Evolutionary conservation across 2,329 filamentous ascomycete genomes (phyloP), one percentile per base, ranked within the genome.

Genomic region (Nemania sp.): DNA sequence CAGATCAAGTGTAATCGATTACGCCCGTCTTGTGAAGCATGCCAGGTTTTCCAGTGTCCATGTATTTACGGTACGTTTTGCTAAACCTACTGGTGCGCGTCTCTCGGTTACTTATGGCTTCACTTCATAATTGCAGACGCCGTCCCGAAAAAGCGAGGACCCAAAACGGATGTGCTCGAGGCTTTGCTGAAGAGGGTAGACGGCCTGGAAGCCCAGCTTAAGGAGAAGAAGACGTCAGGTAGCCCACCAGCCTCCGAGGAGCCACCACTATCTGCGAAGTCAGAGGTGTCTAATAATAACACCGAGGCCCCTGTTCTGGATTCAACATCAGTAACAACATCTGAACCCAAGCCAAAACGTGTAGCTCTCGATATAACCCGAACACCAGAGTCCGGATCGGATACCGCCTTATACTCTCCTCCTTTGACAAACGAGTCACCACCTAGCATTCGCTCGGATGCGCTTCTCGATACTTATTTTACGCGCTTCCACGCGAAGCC

Each of bases 1-100:
- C 75, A 97, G 93, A 97, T 97, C 82, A 97, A 97, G 83, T 97
- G 93, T 83, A 97, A 96, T 80, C 89, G 93, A 64, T 83, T 94
- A 72, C 89, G 92, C 55, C 93, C 93, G 41, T 91, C 92, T 53
- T 97, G 93, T 77, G 93, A 97, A 79, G 93, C 93, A 64, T 97
- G 93, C 76, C 92, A 93, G 79, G 91, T 96, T 64, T 97, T 97
- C 76, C 92, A 95, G 77, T 95, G 92, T 78, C 89, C 92, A 35
- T 97, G 93, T 81, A 86, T 97, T 67, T 97, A 97, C 80, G 93
- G 93, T 97, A 85, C 73, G 87, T 79, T 60, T 29, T 58, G 29
- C 8, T 32, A 20, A 27, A 10, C 32, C 13, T 32, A 10, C 18
- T 8, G 2, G 7, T 38, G 26, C 35, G n/a, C 38, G 56, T 60